Base-by-base conservation (phyloP, 345 rosid genomes). In the Salix suchowensis region DNA sequence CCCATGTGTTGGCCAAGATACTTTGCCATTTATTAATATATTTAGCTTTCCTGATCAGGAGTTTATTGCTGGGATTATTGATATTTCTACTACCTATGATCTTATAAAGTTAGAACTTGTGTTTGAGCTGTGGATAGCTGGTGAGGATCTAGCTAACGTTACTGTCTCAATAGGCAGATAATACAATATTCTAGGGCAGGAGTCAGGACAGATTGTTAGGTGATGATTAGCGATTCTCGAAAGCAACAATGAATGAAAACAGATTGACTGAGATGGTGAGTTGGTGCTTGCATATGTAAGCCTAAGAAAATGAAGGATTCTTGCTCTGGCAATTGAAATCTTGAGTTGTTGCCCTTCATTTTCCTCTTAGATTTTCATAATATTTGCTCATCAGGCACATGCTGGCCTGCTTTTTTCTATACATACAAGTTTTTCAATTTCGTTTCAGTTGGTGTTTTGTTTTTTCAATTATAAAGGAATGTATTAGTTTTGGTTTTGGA, bases 21-120 rank as follows among this genome's bases (percentile, higher is more conserved):
- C 46, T 24, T 36, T 28, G 21, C 15, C 23, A 42, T 42, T 69
- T 55, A 32, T 40, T 65, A n/a, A 10, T 48, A 28, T 72, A 8
- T 58, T 75, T 75, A 37, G 80, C 68, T 75, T 83, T 54, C 62
- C 71, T 64, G 73, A 78, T 68, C 55, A 73, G 32, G 26, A 24
- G 28, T 52, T 36, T 58, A 58, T 54, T 19, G 60, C 8, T 58
- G 6, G 32, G 32, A 34, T 26, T 65, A 65, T 48, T 36, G 26
- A 46, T 24, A 58, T 23, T n/a, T 58, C 2, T 23, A 21, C 11
- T 7, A 2, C 12, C 61, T 54, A 54, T 21, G 23, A 23, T n/a
- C 62, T 23, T 9, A 2, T n/a, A 9, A n/a, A 55, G 9, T n/a
- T 12, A 58, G 28, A 58, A 58, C 62, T 28, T 58, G 4, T 58